A percentile compares a stretch with the other conserved stretches of the same genome.
phyloP scores from a whole-genome alignment of 306 rosid species.

The Pyrus bretschneideri region DNA sequence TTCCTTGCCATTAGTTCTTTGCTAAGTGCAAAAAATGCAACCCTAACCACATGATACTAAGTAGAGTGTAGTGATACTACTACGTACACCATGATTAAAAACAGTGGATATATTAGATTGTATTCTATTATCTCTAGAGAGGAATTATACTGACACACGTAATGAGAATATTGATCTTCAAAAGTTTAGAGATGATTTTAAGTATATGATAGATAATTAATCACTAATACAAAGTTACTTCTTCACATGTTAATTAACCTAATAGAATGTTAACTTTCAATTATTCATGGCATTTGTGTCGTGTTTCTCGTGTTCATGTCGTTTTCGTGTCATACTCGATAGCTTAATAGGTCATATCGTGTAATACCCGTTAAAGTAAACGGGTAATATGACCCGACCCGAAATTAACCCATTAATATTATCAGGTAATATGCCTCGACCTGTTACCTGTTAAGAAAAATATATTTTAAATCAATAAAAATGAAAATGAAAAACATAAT shows the following conservation, averaged over 20 bases:
- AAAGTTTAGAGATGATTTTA: background rate
- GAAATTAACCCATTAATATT: too few relatives aligned
- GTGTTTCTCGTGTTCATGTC: too few relatives aligned
- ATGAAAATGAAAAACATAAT: too few relatives aligned
- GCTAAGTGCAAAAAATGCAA: background rate
- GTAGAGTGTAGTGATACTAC: background rate
- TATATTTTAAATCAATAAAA: too few relatives aligned
- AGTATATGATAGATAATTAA: background rate
- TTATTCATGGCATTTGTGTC: background rate
- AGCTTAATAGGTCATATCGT: too few relatives aligned
- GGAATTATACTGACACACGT: background rate
- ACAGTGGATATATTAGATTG: background rate
- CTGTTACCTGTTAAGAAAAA: too few relatives aligned
- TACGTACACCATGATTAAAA: background rate
- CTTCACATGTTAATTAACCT: background rate
- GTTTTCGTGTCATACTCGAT: too few relatives aligned
- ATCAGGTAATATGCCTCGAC: too few relatives aligned
- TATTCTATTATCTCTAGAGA: background rate
- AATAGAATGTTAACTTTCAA: background rate
- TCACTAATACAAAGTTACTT: background rate
- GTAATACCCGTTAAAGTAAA: too few relatives aligned
- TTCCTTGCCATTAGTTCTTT: background rate
- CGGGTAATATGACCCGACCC: too few relatives aligned
- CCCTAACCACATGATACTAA: background rate
- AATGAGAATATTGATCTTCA: background rate